phyloP scores from a whole-genome alignment of 495 filamentous ascomycete genomes.

The Cryomyces minteri region DNA sequence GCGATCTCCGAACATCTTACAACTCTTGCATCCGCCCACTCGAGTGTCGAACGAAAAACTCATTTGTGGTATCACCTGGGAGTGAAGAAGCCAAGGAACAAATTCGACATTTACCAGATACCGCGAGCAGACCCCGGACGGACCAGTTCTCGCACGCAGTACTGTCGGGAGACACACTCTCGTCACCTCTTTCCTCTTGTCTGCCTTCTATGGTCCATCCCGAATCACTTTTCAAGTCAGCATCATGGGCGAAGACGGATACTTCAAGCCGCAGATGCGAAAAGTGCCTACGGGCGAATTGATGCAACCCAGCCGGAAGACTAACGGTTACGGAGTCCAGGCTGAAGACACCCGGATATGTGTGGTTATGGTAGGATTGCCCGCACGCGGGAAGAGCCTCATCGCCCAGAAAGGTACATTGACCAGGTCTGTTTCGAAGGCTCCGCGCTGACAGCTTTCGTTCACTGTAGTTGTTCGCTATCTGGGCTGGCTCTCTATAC shows the following conservation, averaged over 20 bases:
- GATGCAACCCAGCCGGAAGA: conserved; percentile 17
- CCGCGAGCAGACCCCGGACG: too few relatives aligned
- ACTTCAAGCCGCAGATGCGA: conserved; percentile 14
- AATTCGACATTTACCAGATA: too few relatives aligned
- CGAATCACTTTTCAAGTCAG: neutral
- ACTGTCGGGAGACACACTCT: too few relatives aligned
- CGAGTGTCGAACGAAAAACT: too few relatives aligned
- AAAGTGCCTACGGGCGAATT: conserved; percentile 15
- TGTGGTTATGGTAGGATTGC: conserved; percentile 97
- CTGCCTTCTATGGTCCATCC: too few relatives aligned
- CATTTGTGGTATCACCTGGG: too few relatives aligned
- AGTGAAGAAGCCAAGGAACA: too few relatives aligned
- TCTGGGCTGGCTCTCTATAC: conserved; percentile 86
- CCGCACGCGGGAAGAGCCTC: conserved; percentile 87
- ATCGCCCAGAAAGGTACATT: conserved; percentile 85
- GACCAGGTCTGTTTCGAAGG: neutral
- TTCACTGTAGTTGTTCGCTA: conserved; percentile 62
- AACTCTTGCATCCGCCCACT: too few relatives aligned
- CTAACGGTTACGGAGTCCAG: conserved; percentile 41
- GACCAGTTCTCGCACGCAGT: too few relatives aligned
- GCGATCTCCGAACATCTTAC: too few relatives aligned
- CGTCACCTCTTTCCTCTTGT: too few relatives aligned
- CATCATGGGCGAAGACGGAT: conserved; percentile 11
- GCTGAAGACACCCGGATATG: conserved; percentile 89
- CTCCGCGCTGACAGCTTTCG: neutral